These are phyloP conservation scores for Labyrinthula sp. DNA, from an alignment of 352 stramenopile species.

Conservation along the genomic window DNA sequence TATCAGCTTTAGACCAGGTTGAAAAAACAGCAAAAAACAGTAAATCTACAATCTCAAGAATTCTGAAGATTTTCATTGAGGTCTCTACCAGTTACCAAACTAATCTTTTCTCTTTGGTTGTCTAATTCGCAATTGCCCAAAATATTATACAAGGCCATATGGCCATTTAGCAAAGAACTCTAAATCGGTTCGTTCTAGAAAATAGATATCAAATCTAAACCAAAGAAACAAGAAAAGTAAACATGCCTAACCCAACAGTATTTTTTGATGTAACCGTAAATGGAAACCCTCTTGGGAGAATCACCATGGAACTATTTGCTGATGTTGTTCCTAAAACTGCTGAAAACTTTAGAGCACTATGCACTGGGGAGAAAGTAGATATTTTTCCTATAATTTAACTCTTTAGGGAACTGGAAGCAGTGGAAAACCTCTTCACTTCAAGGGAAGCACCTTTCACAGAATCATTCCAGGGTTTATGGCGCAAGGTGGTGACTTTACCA, in stretches of 20 bases:
- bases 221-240: constrained; percentile 16
- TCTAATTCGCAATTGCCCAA: no score
- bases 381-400: no score
- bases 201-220: no score
- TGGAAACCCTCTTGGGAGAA: constrained; percentile 59
- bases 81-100: no score
- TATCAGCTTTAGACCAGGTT: no score
- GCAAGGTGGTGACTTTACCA: constrained; percentile 78
- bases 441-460: constrained; percentile 85
- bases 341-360: constrained; percentile 93
- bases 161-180: no score
- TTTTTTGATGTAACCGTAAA: constrained; percentile 95
- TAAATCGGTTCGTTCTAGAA: no score
- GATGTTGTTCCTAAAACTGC: constrained; percentile 84
- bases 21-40: no score
- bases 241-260: constrained; percentile 58
- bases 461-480: constrained; percentile 95
- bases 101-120: no score
- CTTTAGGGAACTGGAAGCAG: constrained; percentile 24
- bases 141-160: no score
- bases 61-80: no score
- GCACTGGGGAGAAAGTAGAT: constrained; percentile 94
- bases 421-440: constrained; percentile 76
- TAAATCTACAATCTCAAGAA: no score
- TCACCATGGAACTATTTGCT: constrained; percentile 86